These are phyloP conservation scores for Tolypocladium sp. DNA, from an alignment of 2,329 filamentous ascomycete species.

Conservation along the genomic window DNA sequence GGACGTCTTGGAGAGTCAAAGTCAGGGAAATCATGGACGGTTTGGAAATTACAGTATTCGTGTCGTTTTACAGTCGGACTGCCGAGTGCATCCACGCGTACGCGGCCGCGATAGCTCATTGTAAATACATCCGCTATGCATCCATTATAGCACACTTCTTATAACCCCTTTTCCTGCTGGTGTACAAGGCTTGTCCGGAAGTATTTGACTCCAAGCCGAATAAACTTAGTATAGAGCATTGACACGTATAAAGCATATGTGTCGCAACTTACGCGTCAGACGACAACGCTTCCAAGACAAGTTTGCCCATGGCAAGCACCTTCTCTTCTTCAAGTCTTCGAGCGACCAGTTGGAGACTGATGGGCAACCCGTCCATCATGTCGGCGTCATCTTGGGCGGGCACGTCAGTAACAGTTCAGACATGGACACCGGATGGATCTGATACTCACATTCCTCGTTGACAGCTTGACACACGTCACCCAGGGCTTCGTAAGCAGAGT, in stretches of 20 bases:
- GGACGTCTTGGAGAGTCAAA: not conserved
- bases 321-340: conserved; percentile 32
- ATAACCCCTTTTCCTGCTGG: not conserved
- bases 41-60: not conserved
- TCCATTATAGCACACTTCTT: not conserved
- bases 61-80: too few relatives aligned
- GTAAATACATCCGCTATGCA: not conserved
- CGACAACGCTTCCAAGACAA: conserved; percentile 11
- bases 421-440: not conserved
- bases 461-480: conserved; percentile 26
- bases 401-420: not conserved
- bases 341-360: conserved; percentile 34
- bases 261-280: not conserved
- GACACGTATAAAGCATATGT: not conserved
- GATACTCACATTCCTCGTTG: conserved; percentile 31
- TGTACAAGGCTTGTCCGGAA: not conserved
- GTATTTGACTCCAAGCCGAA: not conserved
- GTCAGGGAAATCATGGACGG: too few relatives aligned
- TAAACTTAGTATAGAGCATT: not conserved
- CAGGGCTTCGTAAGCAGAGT: conserved; percentile 21
- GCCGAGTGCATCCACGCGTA: not conserved
- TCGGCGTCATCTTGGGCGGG: conserved; percentile 24
- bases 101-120: too few relatives aligned
- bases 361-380: conserved; percentile 29
- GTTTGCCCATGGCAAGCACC: conserved; percentile 21